Evolutionary conservation across 192 early-diverging fungal species (phyloP), one percentile per base, ranked within the genome.

Genomic region (Entomortierella lignicola): DNA sequence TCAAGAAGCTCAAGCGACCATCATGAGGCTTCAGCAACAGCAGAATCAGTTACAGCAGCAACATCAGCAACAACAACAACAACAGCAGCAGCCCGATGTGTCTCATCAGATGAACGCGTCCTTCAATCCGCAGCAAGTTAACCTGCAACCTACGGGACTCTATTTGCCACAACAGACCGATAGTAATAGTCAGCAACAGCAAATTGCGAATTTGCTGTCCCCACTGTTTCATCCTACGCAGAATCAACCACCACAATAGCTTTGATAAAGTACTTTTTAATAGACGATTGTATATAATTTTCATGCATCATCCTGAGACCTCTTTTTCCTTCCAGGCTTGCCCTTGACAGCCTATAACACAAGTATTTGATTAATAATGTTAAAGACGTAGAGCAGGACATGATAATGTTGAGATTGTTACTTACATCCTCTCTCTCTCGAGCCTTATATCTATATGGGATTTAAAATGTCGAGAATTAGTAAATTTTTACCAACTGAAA

Each of bases 1-100:
- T 26, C 75, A 79, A 26, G 62, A 79, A 23, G 75, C 75, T 11
- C 75, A 79, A 20, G 75, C 68, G 23, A 79, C 75, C 26, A 79
- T 79, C 37, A 17, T 41, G 13, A 59, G 75, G 20, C 67, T 79
- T 27, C 75, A 79, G 27, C 67, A 77, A 15, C 73, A 77, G 17
- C 73, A 77, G 30, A 54, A 62, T 15, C 61, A 68, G 26, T 55
- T 77, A 18, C 64, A 72, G 37, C 65, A 67, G 43, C 44, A 61
- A 29, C 53, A 56, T 13, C 51, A 44, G 23, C 37, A 30, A n/a
- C 59, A 34, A 26, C 31, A 21, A 21, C 39, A 13, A 53, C 48
- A 5, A 30, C 61, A 59, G 10, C 43, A 37, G 42, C 54, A 32
- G 10, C 62, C 65, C 20, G 60, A 63, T 47, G 41, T 73, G 32